Evolutionary conservation across 2,329 filamentous ascomycete species (phyloP).

Genomic region (Beauveria sp.): DNA sequence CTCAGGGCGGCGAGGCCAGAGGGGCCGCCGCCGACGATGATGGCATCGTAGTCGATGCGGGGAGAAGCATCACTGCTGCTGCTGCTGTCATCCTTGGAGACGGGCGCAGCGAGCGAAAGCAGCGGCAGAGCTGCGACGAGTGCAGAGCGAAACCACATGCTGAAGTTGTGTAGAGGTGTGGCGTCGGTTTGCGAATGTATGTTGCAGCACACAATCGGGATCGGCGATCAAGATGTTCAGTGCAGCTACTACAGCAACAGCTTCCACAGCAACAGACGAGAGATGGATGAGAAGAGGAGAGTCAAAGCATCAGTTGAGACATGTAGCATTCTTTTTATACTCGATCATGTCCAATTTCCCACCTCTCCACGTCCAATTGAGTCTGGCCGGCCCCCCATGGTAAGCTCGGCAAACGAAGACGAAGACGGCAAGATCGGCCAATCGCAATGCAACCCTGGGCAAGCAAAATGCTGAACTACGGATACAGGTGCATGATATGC

Average conservation of each 20-base stretch:
- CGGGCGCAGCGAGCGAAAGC: constrained; percentile 14
- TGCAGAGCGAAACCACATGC: constrained; percentile 3
- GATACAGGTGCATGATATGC: no score
- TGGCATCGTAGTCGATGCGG: constrained; percentile 39
- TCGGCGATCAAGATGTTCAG: no score
- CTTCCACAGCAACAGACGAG: background rate
- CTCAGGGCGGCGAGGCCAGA: constrained; percentile 47
- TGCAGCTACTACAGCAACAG: background rate
- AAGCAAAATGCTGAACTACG: background rate
- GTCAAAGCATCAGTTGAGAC: background rate
- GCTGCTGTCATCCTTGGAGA: background rate
- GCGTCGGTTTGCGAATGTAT: background rate
- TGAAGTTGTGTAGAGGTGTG: background rate
- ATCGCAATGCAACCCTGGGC: background rate
- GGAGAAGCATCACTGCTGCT: background rate
- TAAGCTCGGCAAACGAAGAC: background rate
- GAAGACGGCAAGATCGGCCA: background rate
- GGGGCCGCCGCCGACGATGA: constrained; percentile 52
- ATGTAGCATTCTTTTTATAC: constrained; percentile 1
- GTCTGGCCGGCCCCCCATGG: background rate
- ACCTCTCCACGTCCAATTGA: background rate
- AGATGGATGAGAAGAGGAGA: background rate
- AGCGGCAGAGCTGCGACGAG: constrained; percentile 13
- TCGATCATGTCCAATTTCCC: background rate
- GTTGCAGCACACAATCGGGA: background rate